Evolutionary conservation across 306 rosid species (phyloP).

Genomic region (Corylus heterophylla): DNA sequence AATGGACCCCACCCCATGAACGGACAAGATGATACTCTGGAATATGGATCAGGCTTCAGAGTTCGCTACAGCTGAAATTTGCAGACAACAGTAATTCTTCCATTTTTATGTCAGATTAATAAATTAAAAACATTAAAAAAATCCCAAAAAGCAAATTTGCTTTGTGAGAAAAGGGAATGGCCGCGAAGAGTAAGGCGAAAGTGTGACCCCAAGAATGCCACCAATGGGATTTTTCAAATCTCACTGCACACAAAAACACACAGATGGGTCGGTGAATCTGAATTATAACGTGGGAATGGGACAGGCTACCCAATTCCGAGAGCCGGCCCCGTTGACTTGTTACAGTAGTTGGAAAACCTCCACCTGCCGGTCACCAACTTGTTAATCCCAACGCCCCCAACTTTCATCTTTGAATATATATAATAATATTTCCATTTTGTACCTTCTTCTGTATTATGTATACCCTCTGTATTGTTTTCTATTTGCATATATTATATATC

Average conservation of each 20-base stretch:
- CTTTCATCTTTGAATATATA: slow-evolving; percentile 3
- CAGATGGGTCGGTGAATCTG: slow-evolving; percentile 48
- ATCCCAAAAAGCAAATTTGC: slow-evolving; percentile 6
- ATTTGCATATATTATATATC: neutral
- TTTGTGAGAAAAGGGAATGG: slow-evolving; percentile 36
- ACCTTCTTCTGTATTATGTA: neutral
- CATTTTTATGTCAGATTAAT: no score
- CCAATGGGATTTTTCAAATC: slow-evolving; percentile 3
- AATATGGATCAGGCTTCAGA: slow-evolving; percentile 26
- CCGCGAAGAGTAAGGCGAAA: slow-evolving; percentile 55
- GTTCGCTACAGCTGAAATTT: slow-evolving; percentile 30
- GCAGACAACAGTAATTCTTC: slow-evolving; percentile 26
- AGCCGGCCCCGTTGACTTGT: slow-evolving; percentile 61
- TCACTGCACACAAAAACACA: slow-evolving; percentile 17
- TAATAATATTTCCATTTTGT: slow-evolving; percentile 31
- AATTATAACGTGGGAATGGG: slow-evolving; percentile 59
- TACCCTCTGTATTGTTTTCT: slow-evolving; percentile 11
- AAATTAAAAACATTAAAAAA: no score
- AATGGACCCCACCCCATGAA: slow-evolving; percentile 57
- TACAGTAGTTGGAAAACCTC: slow-evolving; percentile 44
- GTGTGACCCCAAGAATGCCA: slow-evolving; percentile 31
- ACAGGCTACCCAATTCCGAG: slow-evolving; percentile 47
- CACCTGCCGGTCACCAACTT: slow-evolving; percentile 62
- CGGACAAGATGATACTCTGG: slow-evolving; percentile 30
- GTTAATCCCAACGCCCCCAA: slow-evolving; percentile 39